Conservation (phyloP, 768 basidiomycete species). For the Serendipita vermifera region DNA sequence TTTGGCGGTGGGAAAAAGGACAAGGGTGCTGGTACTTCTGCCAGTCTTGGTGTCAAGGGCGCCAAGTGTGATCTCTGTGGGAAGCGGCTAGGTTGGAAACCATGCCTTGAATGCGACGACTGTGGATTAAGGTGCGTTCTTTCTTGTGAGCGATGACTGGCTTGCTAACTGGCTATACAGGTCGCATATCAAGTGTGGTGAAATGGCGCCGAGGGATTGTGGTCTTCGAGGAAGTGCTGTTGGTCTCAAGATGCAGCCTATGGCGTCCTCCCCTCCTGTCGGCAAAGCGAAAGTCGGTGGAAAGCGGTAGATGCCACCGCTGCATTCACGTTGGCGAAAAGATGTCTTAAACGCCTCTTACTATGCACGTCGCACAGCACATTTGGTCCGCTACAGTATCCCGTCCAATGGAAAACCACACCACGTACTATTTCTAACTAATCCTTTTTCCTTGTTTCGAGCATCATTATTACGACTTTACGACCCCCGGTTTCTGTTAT, state of each 20-base stretch:
- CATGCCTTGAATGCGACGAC: slow-evolving; percentile 78
- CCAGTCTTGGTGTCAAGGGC: background rate
- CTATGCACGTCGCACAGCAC: no score
- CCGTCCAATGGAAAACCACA: no score
- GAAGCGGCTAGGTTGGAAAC: slow-evolving; percentile 78
- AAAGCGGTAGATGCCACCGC: no score
- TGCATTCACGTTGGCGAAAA: no score
- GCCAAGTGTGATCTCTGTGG: slow-evolving; percentile 72
- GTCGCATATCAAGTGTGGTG: slow-evolving; percentile 80
- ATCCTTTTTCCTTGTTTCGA: no score
- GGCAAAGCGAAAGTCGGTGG: no score
- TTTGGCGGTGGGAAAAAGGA: background rate
- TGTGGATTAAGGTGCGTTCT: slow-evolving; percentile 55
- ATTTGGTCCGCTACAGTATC: no score
- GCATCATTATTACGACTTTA: no score
- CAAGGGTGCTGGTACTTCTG: background rate
- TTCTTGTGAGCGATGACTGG: slow-evolving; percentile 4
- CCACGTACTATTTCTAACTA: no score
- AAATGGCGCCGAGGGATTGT: slow-evolving; percentile 67
- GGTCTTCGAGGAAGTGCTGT: slow-evolving; percentile 30
- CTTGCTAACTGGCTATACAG: slow-evolving; percentile 26
- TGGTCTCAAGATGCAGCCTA: background rate
- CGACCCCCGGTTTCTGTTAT: no score
- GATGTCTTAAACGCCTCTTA: no score
- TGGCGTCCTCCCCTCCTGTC: background rate